Evolutionary conservation across 352 stramenopile genomes (phyloP).

Genomic region (Thalassiosira ordinaria): DNA sequence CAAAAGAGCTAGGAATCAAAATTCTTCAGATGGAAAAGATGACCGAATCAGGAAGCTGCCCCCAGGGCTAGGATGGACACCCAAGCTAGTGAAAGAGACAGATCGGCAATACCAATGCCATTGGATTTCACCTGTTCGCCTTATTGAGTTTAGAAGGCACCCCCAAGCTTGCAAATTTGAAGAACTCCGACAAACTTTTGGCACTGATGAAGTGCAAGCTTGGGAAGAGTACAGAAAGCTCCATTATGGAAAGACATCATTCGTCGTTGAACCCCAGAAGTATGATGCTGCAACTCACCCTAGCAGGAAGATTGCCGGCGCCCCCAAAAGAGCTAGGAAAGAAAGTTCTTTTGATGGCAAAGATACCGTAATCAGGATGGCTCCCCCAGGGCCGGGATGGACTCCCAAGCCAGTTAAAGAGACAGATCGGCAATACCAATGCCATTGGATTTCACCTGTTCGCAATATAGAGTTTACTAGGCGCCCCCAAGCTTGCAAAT

Average conservation of each 20-base stretch:
- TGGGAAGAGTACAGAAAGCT: slow-evolving; percentile 13
- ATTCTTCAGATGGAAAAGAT: too few relatives aligned
- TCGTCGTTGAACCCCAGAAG: neutral
- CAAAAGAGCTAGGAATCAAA: too few relatives aligned
- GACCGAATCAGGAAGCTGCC: neutral
- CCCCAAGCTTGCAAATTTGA: slow-evolving; percentile 13
- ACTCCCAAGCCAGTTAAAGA: neutral
- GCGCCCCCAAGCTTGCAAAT: neutral
- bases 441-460: slow-evolving; percentile 21
- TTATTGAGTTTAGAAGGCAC: slow-evolving; percentile 14
- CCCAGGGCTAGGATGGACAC: neutral
- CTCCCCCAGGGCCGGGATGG: slow-evolving; percentile 9
- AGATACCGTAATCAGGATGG: neutral
- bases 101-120: neutral
- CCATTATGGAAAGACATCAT: neutral
- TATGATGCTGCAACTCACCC: too few relatives aligned
- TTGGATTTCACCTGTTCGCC: neutral
- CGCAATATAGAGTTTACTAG: slow-evolving; percentile 22
- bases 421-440: too few relatives aligned
- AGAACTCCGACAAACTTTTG: slow-evolving; percentile 13
- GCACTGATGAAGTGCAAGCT: slow-evolving; percentile 14
- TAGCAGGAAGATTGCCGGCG: too few relatives aligned
- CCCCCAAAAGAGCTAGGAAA: neutral
- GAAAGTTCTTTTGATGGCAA: neutral
- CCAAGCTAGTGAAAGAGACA: neutral